Conservation (phyloP, 768 basidiomycete species). For the Boletellus ananiceps region DNA sequence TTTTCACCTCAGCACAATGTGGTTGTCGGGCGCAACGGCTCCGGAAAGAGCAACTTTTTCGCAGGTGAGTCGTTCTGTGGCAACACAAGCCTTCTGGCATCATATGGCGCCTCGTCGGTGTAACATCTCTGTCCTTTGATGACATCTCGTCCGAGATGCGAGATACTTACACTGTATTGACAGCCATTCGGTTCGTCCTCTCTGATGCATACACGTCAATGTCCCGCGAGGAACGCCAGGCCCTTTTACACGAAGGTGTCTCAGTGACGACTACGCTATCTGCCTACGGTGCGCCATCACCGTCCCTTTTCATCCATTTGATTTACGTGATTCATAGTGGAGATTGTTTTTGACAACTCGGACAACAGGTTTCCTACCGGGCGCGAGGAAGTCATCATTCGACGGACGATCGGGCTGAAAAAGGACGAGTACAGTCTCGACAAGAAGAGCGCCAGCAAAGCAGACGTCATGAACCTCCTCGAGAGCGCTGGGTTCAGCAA, state of each 20-base stretch:
- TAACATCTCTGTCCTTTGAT: no score
- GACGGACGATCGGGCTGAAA: conserved; percentile 94
- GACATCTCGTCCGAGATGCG: background rate
- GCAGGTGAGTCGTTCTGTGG: conserved; percentile 52
- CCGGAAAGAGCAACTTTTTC: conserved; percentile 99
- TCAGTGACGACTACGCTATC: conserved; percentile 84
- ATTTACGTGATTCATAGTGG: conserved; percentile 40
- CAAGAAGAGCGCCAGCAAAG: conserved; percentile 91
- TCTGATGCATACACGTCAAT: conserved; percentile 97
- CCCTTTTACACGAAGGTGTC: conserved; percentile 91
- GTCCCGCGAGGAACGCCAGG: conserved; percentile 87
- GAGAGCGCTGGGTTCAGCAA: conserved; percentile 97
- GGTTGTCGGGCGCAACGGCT: conserved; percentile 95
- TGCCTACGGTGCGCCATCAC: conserved; percentile 63
- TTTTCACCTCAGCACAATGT: conserved; percentile 94
- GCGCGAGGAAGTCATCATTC: conserved; percentile 78
- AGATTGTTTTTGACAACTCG: conserved; percentile 93
- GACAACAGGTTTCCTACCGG: conserved; percentile 94
- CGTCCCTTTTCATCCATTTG: background rate
- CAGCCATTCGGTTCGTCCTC: conserved; percentile 95
- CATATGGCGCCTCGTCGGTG: background rate
- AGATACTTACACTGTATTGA: conserved; percentile 5
- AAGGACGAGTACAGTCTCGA: conserved; percentile 99
- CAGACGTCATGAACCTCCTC: conserved; percentile 95
- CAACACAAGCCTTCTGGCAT: background rate